A percentile compares a stretch with the other conserved stretches of the same genome.
Conservation (phyloP, 257 asterid species). For the Solanum pimpinellifolium region DNA sequence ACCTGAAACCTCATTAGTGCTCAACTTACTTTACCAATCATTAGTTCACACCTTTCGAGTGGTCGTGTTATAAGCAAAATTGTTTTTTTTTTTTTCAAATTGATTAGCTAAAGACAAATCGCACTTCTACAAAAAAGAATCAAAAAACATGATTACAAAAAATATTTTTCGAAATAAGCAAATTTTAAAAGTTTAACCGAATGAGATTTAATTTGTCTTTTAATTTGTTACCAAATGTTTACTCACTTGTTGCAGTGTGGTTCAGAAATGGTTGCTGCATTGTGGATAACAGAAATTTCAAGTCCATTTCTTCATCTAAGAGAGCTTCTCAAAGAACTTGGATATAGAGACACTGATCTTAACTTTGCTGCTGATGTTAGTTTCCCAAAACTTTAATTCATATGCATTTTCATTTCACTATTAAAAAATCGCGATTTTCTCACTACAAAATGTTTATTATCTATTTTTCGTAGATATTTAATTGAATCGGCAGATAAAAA, state of each 20-base stretch:
- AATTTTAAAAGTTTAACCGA: background rate
- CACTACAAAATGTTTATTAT: background rate
- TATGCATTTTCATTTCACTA: background rate
- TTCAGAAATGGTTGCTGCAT: constrained; percentile 74
- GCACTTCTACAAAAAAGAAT: too few species aligned
- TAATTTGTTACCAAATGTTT: background rate
- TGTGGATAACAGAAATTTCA: constrained; percentile 83
- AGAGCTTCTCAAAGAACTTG: constrained; percentile 83
- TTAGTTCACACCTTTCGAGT: background rate
- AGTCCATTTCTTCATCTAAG: constrained; percentile 83
- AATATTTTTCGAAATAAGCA: too few species aligned
- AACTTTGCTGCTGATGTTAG: constrained; percentile 87
- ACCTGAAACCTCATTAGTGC: background rate
- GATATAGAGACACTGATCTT: constrained; percentile 54
- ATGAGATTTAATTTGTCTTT: background rate
- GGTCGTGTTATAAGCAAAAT: rapidly evolving
- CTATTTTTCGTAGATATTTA: too few species aligned
- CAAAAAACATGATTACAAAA: background rate
- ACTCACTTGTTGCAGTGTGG: constrained; percentile 39
- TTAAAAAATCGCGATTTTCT: too few species aligned
- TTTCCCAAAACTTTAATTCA: constrained; percentile 8
- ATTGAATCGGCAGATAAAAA: rapidly evolving
- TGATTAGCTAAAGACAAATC: background rate
- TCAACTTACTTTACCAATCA: background rate
- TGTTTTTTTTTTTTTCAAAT: background rate